Evolutionary conservation across 768 basidiomycete genomes (phyloP).

Genomic region (Lentinula boryana): DNA sequence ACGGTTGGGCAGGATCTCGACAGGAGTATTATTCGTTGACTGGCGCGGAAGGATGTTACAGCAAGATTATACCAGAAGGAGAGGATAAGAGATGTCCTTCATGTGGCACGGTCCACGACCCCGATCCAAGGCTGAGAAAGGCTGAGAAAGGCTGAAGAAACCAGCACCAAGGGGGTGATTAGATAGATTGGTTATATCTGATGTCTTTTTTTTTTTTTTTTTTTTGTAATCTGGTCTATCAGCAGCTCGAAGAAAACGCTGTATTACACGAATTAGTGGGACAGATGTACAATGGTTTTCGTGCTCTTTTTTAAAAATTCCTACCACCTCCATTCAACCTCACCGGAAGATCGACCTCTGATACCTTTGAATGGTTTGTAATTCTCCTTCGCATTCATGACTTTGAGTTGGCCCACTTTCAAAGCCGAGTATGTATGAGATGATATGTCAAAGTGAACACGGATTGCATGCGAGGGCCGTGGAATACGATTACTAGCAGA

Average conservation of each 20-base stretch:
- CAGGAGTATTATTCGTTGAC: background rate
- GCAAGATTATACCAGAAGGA: background rate
- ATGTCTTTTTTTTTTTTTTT: too few relatives aligned
- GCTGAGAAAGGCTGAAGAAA: too few relatives aligned
- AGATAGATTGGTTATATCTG: background rate
- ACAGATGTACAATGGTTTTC: background rate
- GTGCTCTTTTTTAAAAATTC: background rate
- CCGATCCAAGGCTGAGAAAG: background rate
- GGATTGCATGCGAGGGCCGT: conserved; percentile 71
- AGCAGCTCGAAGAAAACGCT: background rate
- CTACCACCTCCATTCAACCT: conserved; percentile 65
- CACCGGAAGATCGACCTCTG: conserved; percentile 57
- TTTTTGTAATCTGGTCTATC: too few relatives aligned
- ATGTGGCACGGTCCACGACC: background rate
- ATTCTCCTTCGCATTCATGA: conserved; percentile 53
- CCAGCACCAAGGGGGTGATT: background rate
- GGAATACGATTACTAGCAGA: conserved; percentile 23
- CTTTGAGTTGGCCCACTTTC: conserved; percentile 80
- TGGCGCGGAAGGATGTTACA: background rate
- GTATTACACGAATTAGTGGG: background rate
- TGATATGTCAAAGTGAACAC: conserved; percentile 65
- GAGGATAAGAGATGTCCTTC: background rate
- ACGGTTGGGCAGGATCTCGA: background rate
- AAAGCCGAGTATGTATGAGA: conserved; percentile 73
- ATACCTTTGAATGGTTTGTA: conserved; percentile 96